These are phyloP conservation scores for Monilinia vaccinii-corymbosi DNA, from an alignment of 2,329 filamentous ascomycete genomes.

Conservation along the genomic window DNA sequence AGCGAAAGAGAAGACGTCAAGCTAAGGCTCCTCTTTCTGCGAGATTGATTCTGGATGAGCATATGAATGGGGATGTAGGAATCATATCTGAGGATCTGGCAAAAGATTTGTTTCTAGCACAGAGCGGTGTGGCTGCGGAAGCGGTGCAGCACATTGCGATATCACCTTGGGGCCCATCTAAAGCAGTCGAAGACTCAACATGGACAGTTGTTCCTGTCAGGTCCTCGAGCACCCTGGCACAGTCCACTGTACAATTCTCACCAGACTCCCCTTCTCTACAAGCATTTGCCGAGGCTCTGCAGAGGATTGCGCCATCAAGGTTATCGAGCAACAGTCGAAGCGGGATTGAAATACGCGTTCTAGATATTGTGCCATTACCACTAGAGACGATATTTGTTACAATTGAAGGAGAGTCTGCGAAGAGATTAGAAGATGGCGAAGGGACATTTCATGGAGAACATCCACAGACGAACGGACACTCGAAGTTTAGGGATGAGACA, in stretches of 20 bases:
- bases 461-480: slow-evolving; percentile 35
- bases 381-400: slow-evolving; percentile 83
- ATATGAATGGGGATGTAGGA: slow-evolving; percentile 76
- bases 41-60: slow-evolving; percentile 74
- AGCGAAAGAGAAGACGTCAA: slow-evolving; percentile 44
- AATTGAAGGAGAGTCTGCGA: slow-evolving; percentile 71
- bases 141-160: slow-evolving; percentile 58
- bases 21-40: slow-evolving; percentile 72
- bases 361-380: slow-evolving; percentile 71
- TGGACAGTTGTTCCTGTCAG: slow-evolving; percentile 83
- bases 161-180: slow-evolving; percentile 59
- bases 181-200: slow-evolving; percentile 48
- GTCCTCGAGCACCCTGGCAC: slow-evolving; percentile 53
- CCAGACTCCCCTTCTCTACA: slow-evolving; percentile 65
- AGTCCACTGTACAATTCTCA: slow-evolving; percentile 73
- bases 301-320: slow-evolving; percentile 67
- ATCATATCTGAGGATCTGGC: slow-evolving; percentile 82
- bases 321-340: slow-evolving; percentile 62
- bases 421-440: slow-evolving; percentile 73
- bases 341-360: slow-evolving; percentile 73
- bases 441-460: slow-evolving; percentile 68
- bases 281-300: slow-evolving; percentile 65
- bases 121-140: slow-evolving; percentile 36
- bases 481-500: slow-evolving; percentile 28
- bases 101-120: slow-evolving; percentile 61